Base-by-base conservation (phyloP, 2,329 filamentous ascomycete genomes). In the Cadophora sp. region DNA sequence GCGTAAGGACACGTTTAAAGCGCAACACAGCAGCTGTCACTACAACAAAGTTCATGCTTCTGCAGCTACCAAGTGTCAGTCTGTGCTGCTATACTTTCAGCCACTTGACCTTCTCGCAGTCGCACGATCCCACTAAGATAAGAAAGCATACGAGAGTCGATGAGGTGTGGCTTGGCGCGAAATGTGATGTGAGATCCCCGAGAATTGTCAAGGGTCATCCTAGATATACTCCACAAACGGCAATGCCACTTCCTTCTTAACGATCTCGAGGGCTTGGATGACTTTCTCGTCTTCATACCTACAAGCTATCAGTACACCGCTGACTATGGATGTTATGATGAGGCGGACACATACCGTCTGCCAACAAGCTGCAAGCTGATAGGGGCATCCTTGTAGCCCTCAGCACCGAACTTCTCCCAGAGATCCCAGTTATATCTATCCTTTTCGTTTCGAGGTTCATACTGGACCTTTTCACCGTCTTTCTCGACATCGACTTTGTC, bases 361-460 rank as follows among this genome's bases (percentile, higher is more conserved):
- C 75, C 80, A 29, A 82, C 78, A 27, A 81, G 66, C 70, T 82
- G 82, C 68, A 83, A 73, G 58, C 78, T 79, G 22, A 83, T 76
- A 3, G 81, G 82, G 31, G 81, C 79, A 63, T 79, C 79, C 40
- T 72, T 74, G 62, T 80, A 83, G 8, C 78, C 79, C 58, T 79
- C 76, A 1, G 75, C 75, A 2, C 77, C 79, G 68, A 79, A 71
- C 60, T 78, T 60, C 58, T 74, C 72, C 79, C 80, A 82, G 19
- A 79, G 65, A 53, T 75, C 73, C 68, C 73, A 77, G 62, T 77
- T 78, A 29, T 71, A 74, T 59, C 69, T 71, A 67, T 79, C 77
- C 46, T 71, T 73, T 71, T 76, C 69, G 75, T 80, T 74, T 73
- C 71, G 76, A 71, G 77, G 68, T 63, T 72, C 62, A 73, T 77